Conservation (phyloP, 1,284 basidiomycete species). For the Kalmanozyma brasiliensis region DNA sequence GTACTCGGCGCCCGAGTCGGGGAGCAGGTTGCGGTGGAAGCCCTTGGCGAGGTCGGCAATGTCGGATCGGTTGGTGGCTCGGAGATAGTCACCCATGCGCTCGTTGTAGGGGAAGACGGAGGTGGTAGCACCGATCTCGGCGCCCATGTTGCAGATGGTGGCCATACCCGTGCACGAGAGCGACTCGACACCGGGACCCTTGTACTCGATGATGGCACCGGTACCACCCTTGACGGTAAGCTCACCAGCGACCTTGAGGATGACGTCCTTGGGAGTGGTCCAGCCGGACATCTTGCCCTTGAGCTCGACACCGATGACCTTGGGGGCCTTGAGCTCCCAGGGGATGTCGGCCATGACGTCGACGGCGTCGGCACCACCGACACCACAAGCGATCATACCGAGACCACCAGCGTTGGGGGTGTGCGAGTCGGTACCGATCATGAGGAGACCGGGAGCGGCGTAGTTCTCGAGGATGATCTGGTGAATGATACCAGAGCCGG, state of each 20-base stretch:
- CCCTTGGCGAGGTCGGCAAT: slow-evolving; percentile 89
- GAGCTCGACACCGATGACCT: slow-evolving; percentile 97
- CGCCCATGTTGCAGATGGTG: slow-evolving; percentile 99
- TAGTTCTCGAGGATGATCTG: slow-evolving; percentile 91
- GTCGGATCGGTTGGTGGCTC: slow-evolving; percentile 87
- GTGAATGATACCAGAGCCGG: slow-evolving; percentile 86
- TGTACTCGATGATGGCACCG: slow-evolving; percentile 68
- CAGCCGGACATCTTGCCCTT: slow-evolving; percentile 94
- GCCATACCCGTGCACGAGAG: slow-evolving; percentile 99
- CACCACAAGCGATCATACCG: slow-evolving; percentile 98
- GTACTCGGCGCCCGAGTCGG: slow-evolving; percentile 90
- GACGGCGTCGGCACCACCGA: slow-evolving; percentile 98
- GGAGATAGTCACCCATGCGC: slow-evolving; percentile 91
- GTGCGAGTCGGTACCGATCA: slow-evolving; percentile 99
- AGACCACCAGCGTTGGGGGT: slow-evolving; percentile 99
- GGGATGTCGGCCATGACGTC: slow-evolving; percentile 97
- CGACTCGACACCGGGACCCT: slow-evolving; percentile 82
- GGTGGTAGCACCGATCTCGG: slow-evolving; percentile 98
- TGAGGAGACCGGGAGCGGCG: slow-evolving; percentile 97
- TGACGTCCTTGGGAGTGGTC: slow-evolving; percentile 86
- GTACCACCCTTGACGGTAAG: slow-evolving; percentile 68
- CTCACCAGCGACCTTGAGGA: slow-evolving; percentile 67
- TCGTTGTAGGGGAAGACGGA: slow-evolving; percentile 98
- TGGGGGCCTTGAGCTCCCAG: slow-evolving; percentile 99
- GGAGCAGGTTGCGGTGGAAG: slow-evolving; percentile 90